phyloP scores from a whole-genome alignment of 176 grass and related monocot species.

The Carex littledalei region DNA sequence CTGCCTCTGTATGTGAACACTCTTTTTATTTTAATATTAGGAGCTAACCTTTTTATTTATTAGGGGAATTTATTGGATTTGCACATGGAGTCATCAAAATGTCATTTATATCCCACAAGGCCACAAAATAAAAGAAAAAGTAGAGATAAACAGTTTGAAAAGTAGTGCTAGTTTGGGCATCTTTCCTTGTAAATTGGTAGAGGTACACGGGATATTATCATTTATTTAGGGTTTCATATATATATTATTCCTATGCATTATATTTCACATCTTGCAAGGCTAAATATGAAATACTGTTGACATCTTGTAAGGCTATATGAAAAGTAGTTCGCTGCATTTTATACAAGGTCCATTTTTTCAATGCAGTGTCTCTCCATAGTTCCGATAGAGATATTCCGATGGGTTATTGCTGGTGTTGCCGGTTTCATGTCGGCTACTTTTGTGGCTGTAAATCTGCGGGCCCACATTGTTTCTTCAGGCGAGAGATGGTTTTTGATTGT shows the following conservation, averaged over 20 bases:
- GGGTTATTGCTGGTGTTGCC: constrained; percentile 78
- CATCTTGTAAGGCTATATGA: too few species aligned
- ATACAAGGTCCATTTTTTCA: background rate
- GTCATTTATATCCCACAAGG: background rate
- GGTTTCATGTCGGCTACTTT: constrained; percentile 99
- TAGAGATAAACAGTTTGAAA: background rate
- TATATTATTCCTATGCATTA: too few species aligned
- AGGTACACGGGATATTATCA: background rate
- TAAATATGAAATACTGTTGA: too few species aligned
- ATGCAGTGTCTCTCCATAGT: constrained; percentile 89
- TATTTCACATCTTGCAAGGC: too few species aligned
- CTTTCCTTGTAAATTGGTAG: background rate
- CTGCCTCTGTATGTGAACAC: constrained; percentile 62
- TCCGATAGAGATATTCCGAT: constrained; percentile 98
- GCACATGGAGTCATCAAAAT: background rate
- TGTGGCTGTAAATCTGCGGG: constrained; percentile 81
- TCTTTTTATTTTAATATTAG: background rate
- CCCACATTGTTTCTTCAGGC: constrained; percentile 84
- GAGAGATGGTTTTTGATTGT: constrained; percentile 93
- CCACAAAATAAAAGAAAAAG: background rate
- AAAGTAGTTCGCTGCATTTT: background rate
- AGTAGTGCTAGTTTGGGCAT: background rate
- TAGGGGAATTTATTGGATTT: background rate
- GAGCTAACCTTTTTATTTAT: background rate
- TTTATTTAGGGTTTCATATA: too few species aligned